These are phyloP conservation scores for Chlamydomonas eustigma DNA, from an alignment of 139 green algal genomes.

Conservation along the genomic window DNA sequence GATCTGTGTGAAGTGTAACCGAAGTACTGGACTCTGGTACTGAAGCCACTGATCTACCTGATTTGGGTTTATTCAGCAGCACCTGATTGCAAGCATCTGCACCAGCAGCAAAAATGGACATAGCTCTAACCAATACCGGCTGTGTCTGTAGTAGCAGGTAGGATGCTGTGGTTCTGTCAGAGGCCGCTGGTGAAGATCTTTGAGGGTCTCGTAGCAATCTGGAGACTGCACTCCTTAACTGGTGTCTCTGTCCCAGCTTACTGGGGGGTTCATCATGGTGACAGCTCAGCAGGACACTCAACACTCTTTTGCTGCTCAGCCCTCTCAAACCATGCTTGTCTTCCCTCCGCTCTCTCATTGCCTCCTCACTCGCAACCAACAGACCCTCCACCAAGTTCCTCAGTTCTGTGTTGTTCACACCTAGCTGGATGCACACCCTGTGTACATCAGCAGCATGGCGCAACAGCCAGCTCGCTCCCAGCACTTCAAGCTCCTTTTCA, in stretches of 20 bases:
- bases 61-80: too few relatives aligned
- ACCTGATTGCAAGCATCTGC: too few relatives aligned
- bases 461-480: background rate
- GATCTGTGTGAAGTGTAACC: too few relatives aligned
- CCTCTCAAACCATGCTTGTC: background rate
- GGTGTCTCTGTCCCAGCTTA: background rate
- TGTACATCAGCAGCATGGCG: background rate
- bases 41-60: too few relatives aligned
- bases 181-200: too few relatives aligned
- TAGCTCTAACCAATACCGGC: too few relatives aligned
- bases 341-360: too few relatives aligned
- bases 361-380: background rate
- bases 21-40: too few relatives aligned
- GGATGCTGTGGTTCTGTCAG: too few relatives aligned
- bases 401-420: constrained; percentile 1
- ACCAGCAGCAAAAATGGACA: too few relatives aligned
- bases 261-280: background rate
- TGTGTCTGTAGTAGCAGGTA: too few relatives aligned
- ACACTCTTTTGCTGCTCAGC: background rate
- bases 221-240: background rate
- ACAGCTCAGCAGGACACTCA: background rate
- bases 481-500: background rate
- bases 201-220: background rate
- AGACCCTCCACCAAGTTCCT: background rate
- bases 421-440: background rate